Conservation (phyloP, 768 basidiomycete species). For the Rhodotorula kratochvilovae region DNA sequence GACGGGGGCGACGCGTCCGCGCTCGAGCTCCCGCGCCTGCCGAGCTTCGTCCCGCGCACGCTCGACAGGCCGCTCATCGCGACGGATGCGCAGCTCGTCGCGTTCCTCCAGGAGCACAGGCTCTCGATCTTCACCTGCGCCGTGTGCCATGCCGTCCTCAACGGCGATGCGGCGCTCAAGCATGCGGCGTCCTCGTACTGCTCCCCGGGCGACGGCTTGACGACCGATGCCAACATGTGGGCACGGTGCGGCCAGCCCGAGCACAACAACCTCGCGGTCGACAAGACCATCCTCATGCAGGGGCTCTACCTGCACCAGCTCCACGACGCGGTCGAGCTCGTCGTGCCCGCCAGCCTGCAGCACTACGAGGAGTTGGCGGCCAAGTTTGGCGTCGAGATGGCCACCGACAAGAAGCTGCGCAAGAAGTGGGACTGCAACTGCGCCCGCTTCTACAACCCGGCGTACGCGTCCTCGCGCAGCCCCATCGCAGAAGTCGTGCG, state of each 20-base stretch:
- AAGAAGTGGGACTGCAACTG: background rate
- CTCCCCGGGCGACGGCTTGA: fast-evolving
- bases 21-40: slow-evolving; percentile 14
- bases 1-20: background rate
- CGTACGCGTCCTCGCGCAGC: no score
- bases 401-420: background rate
- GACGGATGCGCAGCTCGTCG: slow-evolving; percentile 9
- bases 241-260: background rate
- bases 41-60: slow-evolving; percentile 17
- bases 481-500: no score
- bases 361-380: background rate
- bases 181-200: background rate
- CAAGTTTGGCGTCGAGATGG: background rate
- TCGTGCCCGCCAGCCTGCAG: no score
- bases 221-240: background rate
- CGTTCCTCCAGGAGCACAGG: background rate
- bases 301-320: background rate
- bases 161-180: background rate
- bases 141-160: background rate
- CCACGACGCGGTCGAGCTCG: background rate
- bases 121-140: slow-evolving; percentile 3
- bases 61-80: slow-evolving; percentile 3
- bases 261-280: background rate
- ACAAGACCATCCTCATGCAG: background rate
- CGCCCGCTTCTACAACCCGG: no score